Percentiles rank a stretch among this genome's conserved stretches.
phyloP scores from a whole-genome alignment of 352 stramenopile species.

The Pythium folliculosum region DNA sequence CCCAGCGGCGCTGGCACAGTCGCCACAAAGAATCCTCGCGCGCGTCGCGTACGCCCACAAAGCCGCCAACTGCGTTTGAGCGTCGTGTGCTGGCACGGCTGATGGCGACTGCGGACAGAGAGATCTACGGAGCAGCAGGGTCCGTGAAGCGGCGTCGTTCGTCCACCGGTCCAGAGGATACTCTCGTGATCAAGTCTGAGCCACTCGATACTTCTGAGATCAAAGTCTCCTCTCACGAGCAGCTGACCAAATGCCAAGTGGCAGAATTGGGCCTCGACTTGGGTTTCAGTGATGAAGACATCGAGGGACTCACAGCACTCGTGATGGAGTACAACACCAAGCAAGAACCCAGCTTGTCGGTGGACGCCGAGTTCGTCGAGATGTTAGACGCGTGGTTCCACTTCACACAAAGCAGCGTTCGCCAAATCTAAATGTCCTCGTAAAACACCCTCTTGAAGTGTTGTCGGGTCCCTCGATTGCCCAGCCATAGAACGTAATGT shows the following conservation, averaged over 20 bases:
- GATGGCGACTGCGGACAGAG: neutral
- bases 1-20: slow-evolving; percentile 3
- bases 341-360: neutral
- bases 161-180: neutral
- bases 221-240: neutral
- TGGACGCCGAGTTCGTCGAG: slow-evolving; percentile 1
- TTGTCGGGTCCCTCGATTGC: no score
- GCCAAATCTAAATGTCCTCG: no score
- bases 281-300: neutral
- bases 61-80: neutral
- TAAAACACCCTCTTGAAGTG: no score
- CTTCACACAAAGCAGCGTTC: no score
- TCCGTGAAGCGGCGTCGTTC: neutral
- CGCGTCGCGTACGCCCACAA: neutral
- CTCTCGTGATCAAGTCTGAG: no score
- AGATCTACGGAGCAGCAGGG: neutral
- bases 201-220: neutral
- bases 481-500: no score
- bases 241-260: neutral
- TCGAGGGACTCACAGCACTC: neutral
- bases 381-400: neutral
- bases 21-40: neutral
- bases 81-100: neutral
- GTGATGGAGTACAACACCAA: slow-evolving; percentile 3
- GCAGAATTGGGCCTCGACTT: neutral